Conservation (phyloP, 257 asterid species). For the Solanum pimpinellifolium region DNA sequence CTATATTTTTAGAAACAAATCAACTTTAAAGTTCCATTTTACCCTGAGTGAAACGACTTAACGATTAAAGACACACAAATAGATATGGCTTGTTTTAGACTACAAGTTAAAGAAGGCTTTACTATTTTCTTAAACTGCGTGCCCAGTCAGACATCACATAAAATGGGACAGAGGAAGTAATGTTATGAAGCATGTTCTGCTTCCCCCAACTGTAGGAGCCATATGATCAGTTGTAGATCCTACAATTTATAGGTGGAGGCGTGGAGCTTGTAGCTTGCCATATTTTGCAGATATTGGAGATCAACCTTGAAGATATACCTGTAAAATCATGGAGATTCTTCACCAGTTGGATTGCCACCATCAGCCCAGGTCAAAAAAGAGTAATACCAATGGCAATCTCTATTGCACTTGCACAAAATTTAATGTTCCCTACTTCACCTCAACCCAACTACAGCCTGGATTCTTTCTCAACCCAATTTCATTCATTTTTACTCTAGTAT, state of each 20-base stretch:
- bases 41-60: neutral
- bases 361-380: neutral
- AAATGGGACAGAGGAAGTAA: neutral
- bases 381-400: neutral
- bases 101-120: neutral
- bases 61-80: neutral
- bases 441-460: conserved; percentile 22
- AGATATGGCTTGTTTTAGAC: neutral
- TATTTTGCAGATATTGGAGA: neutral
- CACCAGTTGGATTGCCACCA: neutral
- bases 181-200: neutral
- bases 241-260: neutral
- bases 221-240: neutral
- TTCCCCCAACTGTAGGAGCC: neutral
- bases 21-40: neutral
- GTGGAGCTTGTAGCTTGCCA: neutral
- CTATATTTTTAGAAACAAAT: neutral
- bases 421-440: neutral
- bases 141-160: neutral
- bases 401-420: neutral
- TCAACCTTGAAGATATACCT: neutral
- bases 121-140: neutral
- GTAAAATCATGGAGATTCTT: neutral
- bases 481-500: conserved; percentile 9
- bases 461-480: conserved; percentile 7